Percentiles rank a stretch among this genome's conserved stretches.
Evolutionary conservation across 805 yeast genomes (phyloP).

Genomic region (Yamadazyma sp.): DNA sequence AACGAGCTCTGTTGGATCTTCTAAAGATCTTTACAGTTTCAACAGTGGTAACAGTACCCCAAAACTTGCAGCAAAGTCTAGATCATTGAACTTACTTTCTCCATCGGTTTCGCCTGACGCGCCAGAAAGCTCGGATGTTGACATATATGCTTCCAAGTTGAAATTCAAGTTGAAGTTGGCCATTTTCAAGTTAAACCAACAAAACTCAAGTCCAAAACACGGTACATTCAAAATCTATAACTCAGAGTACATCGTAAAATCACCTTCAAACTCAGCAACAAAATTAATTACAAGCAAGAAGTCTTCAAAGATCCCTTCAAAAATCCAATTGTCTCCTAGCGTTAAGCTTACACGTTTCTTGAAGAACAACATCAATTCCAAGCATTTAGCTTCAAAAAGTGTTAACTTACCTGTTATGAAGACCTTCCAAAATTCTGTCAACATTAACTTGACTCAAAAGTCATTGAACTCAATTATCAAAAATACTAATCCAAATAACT

Average conservation of each 20-base stretch:
- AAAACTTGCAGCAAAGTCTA: conserved; percentile 2
- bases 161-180: conserved; percentile 45
- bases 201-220: not conserved
- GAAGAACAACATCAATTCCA: conserved; percentile 7
- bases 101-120: conserved; percentile 3
- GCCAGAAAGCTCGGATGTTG: conserved; percentile 10
- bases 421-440: conserved; percentile 11
- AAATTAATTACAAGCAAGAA: conserved; percentile 11
- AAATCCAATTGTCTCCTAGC: conserved; percentile 6
- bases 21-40: not conserved
- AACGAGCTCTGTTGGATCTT: conserved; percentile 1
- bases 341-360: conserved; percentile 5
- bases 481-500: conserved; percentile 7
- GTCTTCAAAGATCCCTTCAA: conserved; percentile 1
- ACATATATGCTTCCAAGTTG: conserved; percentile 36
- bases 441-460: conserved; percentile 13
- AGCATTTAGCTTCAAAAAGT: conserved; percentile 6
- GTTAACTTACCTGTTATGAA: conserved; percentile 7
- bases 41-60: conserved; percentile 1
- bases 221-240: conserved; percentile 1
- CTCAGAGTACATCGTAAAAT: conserved; percentile 7
- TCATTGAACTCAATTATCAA: conserved; percentile 9
- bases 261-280: conserved; percentile 16
- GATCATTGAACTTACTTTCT: conserved; percentile 6
- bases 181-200: conserved; percentile 36